A percentile compares a stretch with the other conserved stretches of the same genome.
Conservation (phyloP, 306 rosid species). For the Crotalaria pallida region DNA sequence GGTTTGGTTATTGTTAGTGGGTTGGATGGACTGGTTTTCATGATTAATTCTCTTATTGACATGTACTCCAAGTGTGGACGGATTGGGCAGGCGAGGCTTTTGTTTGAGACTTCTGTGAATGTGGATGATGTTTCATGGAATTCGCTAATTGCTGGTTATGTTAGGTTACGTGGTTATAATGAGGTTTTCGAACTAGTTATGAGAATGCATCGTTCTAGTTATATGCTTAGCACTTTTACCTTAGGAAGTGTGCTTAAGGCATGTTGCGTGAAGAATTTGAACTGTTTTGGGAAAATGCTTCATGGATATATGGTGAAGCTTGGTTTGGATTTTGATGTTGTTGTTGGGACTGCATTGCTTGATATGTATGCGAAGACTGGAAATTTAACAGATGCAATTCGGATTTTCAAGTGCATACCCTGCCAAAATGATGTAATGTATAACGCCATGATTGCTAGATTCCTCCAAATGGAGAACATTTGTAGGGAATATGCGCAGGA, state of each 20-base stretch:
- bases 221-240: conserved; percentile 40
- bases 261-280: conserved; percentile 26
- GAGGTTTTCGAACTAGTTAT: conserved; percentile 27
- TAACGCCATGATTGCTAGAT: conserved; percentile 55
- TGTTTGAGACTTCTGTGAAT: conserved; percentile 36
- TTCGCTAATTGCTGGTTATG: conserved; percentile 52
- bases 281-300: conserved; percentile 33
- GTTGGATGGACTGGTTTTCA: conserved; percentile 12
- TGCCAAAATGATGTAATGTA: conserved; percentile 35
- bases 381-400: conserved; percentile 32
- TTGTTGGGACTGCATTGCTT: conserved; percentile 51
- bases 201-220: conserved; percentile 44
- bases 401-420: conserved; percentile 27
- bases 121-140: conserved; percentile 55
- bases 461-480: conserved; percentile 28
- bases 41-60: conserved; percentile 45
- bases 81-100: conserved; percentile 34
- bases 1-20: conserved; percentile 37
- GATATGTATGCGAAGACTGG: conserved; percentile 57
- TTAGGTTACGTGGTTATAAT: conserved; percentile 22
- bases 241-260: conserved; percentile 52
- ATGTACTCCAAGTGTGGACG: conserved; percentile 49
- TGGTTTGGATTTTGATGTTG: conserved; percentile 40
- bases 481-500: conserved; percentile 20
- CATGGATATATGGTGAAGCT: conserved; percentile 38